phyloP scores from a whole-genome alignment of 306 rosid genomes.

The Herpetospermum pedunculosum region DNA sequence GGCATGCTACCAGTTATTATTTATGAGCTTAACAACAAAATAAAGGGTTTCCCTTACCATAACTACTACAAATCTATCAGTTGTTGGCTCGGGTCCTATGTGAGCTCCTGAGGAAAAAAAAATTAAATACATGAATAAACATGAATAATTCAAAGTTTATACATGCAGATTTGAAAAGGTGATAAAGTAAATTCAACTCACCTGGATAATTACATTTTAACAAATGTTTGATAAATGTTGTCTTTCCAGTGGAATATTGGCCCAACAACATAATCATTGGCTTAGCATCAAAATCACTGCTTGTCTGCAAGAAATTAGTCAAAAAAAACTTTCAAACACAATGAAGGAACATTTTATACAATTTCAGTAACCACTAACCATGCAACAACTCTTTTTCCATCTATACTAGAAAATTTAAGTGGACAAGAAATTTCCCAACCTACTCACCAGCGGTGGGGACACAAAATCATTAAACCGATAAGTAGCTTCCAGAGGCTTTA shows the following conservation, averaged over 20 bases:
- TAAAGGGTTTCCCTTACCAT: slow-evolving; percentile 42
- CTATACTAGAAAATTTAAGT: not conserved
- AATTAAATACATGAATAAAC: not conserved
- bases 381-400: not conserved
- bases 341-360: not conserved
- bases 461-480: slow-evolving; percentile 78
- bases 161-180: not conserved
- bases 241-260: slow-evolving; percentile 95
- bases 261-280: slow-evolving; percentile 98
- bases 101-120: slow-evolving; percentile 57
- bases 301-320: slow-evolving; percentile 28
- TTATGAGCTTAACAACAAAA: not conserved
- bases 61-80: slow-evolving; percentile 90
- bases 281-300: slow-evolving; percentile 90
- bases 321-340: not conserved
- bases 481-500: slow-evolving; percentile 73
- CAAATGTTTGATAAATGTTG: slow-evolving; percentile 88
- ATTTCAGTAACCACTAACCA: not conserved
- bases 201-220: slow-evolving; percentile 79
- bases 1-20: not conserved
- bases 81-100: slow-evolving; percentile 97
- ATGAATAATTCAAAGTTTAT: not conserved
- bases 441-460: slow-evolving; percentile 64
- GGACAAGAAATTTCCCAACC: not conserved
- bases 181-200: slow-evolving; percentile 19